Conservation (phyloP, 345 rosid genomes). For the Eucalyptus melliodora region DNA sequence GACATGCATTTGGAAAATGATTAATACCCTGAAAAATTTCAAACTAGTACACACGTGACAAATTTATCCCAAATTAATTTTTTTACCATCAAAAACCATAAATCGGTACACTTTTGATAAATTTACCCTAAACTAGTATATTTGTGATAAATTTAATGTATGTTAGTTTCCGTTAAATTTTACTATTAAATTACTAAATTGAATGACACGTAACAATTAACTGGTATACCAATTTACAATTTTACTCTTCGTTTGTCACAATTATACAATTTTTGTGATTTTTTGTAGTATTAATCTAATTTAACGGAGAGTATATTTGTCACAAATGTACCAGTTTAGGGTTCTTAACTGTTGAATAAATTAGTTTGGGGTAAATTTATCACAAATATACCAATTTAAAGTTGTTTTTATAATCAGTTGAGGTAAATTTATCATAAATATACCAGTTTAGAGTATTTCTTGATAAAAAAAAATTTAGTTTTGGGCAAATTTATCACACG, state of each 20-base stretch:
- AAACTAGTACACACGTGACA: rapidly evolving
- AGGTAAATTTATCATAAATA: rapidly evolving
- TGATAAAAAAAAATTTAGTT: rapidly evolving
- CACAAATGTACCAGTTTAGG: rapidly evolving
- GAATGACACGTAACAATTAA: rapidly evolving
- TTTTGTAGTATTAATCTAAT: too few species aligned
- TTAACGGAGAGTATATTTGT: rapidly evolving
- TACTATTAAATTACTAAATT: too few species aligned
- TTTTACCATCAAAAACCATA: rapidly evolving
- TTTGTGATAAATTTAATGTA: too few species aligned
- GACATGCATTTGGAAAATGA: too few species aligned
- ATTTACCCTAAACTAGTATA: rapidly evolving
- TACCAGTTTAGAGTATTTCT: rapidly evolving
- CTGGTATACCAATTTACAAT: rapidly evolving
- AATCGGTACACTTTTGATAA: rapidly evolving
- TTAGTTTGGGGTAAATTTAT: too few species aligned
- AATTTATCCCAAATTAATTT: rapidly evolving
- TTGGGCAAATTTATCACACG: rapidly evolving
- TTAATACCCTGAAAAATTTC: rapidly evolving
- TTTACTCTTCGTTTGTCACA: too few species aligned
- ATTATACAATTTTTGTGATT: too few species aligned
- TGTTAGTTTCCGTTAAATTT: rapidly evolving
- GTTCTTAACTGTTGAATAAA: too few species aligned
- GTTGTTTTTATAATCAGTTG: too few species aligned
- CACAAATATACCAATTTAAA: rapidly evolving